phyloP scores from a whole-genome alignment of 75 land plant species.

The Pinus albicaulis region DNA sequence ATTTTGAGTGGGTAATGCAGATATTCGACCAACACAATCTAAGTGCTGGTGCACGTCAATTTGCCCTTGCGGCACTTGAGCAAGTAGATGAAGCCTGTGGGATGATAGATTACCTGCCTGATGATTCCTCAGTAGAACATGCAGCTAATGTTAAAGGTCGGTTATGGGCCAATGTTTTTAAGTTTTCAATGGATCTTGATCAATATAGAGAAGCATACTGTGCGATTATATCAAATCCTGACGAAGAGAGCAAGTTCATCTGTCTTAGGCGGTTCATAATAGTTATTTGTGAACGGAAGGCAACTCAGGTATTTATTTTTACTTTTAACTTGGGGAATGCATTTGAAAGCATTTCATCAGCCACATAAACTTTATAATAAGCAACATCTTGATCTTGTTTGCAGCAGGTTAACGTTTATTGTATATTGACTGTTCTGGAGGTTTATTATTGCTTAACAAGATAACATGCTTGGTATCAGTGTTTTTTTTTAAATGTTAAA shows the following conservation, averaged over 20 bases:
- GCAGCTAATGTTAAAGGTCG: conserved; percentile 60
- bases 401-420: background rate
- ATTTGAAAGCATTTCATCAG: no score
- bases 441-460: background rate
- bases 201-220: conserved; percentile 83
- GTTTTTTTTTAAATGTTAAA: no score
- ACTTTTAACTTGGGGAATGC: background rate
- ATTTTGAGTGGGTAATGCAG: conserved; percentile 96
- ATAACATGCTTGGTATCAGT: no score
- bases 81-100: conserved; percentile 79
- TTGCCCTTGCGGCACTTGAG: conserved; percentile 95
- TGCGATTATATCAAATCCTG: conserved; percentile 96
- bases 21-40: conserved; percentile 89
- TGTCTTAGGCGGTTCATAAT: conserved; percentile 84
- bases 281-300: conserved; percentile 84
- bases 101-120: conserved; percentile 8
- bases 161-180: conserved; percentile 94
- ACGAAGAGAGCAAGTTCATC: conserved; percentile 80
- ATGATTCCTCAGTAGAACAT: conserved; percentile 23
- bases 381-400: background rate
- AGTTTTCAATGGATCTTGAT: conserved; percentile 72
- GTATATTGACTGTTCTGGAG: background rate
- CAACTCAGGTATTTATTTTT: conserved; percentile 53
- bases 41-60: conserved; percentile 85
- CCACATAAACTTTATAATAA: background rate